Evolutionary conservation across 176 grass and related monocot genomes (phyloP), one percentile per base, ranked within the genome.

Genomic region (Musa beccarii): DNA sequence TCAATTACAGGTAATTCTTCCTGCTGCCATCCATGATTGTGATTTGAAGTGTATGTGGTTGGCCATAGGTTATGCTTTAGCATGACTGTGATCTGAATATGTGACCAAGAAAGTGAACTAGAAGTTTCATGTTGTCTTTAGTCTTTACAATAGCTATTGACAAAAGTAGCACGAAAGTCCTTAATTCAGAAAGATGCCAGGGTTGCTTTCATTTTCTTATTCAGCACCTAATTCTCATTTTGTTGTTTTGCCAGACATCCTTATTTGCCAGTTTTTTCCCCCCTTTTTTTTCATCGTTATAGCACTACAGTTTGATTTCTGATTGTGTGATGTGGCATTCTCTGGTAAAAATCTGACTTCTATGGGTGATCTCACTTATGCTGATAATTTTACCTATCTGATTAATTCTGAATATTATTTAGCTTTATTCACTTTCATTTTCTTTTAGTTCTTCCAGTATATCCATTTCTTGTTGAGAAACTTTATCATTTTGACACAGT

Each of bases 1-100:
- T 84, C 92, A 96, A 75, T 89, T 96, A 69, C 92, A 96, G 92
- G 92, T 96, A 86, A 74, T 51, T 2, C 9, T 70, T 11, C 52
- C 16, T 13, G 21, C 24, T 68, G 11, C 10, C 34, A 13, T 53
- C 23, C 11, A 25, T 55, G 8, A 55, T 7, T 2, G 15, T 28
- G 21, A 16, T 54, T 72, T 68, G 26, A 49, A 13, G 26, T 17
- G 34, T 43, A 43, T 43, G 34, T 43, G 34, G 4, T 43, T 43
- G 34, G 34, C 34, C 34, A 43, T 43, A 43, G 4, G 34, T 43
- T 43, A 43, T 43, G 34, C 34, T 43, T 43, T 43, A 43, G 34
- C 34, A 43, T 43, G 34, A 43, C 34, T 5, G 34, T 43, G 34
- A 6, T 43, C 34, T 43, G 34, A 43, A 43, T 43, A 43, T 43